Evolutionary conservation across 768 basidiomycete genomes (phyloP), one percentile per base, ranked within the genome.

Genomic region (Calocybe gangraenosa): DNA sequence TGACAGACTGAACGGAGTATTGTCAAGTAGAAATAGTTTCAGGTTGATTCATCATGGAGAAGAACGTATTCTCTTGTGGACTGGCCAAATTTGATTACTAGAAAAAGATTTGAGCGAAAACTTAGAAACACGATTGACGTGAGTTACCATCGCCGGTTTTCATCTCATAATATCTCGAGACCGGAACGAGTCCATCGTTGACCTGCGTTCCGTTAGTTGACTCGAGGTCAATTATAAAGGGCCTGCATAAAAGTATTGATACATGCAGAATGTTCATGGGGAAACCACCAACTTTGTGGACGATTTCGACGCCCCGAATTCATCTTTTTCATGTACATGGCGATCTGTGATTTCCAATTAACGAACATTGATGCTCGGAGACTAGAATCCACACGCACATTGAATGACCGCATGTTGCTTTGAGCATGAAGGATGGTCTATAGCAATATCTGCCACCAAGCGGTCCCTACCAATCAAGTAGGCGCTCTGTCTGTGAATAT

Each of bases 371-470:
- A 13, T 25, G 22, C 22, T 17, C 9, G 15, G 28, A 30, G 32
- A 7, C n/a, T 40, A 37, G 15, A 20, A 20, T 36, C 42, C n/a
- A 17, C 21, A 62, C 82, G 20, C 58, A 87, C 87, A 92, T 67
- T 99, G 96, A 23, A 99, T 87, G 2, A 84, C 96, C 13, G 96
- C 93, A 59, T 99, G 96, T 60, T 99, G 96, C 60, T 99, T 99
- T 0, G 96, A 98, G 53, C 92, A 92, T 5, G 95, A 98, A 2
- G 95, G 95, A 60, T 99, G 96, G 48, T 96, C 92, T 33, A 97
- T 69, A 13, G 87, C 75, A 51, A 99, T 92, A 54, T 89, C 87
- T 52, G 85, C 76, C 21, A 96, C 92, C 17, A 87, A 70, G 20
- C 80, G 80, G 58, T 99, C 96, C 55, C 96, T 73, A 2, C 96